A percentile compares a stretch with the other conserved stretches of the same genome.
Conservation (phyloP, 805 yeast genomes). For the Saccharomycopsis sp. region DNA sequence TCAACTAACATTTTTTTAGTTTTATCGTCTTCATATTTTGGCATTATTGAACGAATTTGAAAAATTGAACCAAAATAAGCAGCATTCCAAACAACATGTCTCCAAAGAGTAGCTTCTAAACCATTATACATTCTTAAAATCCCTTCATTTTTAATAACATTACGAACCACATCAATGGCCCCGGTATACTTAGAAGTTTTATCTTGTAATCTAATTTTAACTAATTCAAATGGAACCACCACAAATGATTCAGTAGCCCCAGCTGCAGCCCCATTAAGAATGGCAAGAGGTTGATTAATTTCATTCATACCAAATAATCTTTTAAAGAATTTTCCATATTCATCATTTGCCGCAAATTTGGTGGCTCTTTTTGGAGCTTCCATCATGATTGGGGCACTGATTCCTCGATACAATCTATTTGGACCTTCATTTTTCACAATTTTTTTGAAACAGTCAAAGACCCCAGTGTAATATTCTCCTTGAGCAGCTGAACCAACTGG, state of each 20-base stretch:
- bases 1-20: slow-evolving; percentile 78
- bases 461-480: slow-evolving; percentile 51
- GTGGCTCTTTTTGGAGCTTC: slow-evolving; percentile 99
- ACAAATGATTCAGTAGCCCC: slow-evolving; percentile 96
- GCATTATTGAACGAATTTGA: slow-evolving; percentile 73
- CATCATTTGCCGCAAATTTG: slow-evolving; percentile 96
- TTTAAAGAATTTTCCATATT: slow-evolving; percentile 82
- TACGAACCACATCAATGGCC: slow-evolving; percentile 69
- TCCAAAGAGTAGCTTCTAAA: slow-evolving; percentile 93
- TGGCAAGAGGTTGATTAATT: slow-evolving; percentile 74
- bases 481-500: slow-evolving; percentile 20
- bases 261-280: slow-evolving; percentile 95
- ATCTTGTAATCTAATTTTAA: slow-evolving; percentile 93
- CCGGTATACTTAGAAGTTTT: slow-evolving; percentile 71
- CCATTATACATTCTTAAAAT: slow-evolving; percentile 83
- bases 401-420: slow-evolving; percentile 80
- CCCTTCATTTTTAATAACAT: slow-evolving; percentile 70
- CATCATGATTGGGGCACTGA: slow-evolving; percentile 93
- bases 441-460: slow-evolving; percentile 73
- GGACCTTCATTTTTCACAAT: slow-evolving; percentile 83
- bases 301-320: slow-evolving; percentile 53
- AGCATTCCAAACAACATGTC: slow-evolving; percentile 95
- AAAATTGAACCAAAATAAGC: slow-evolving; percentile 94
- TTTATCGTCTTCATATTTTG: slow-evolving; percentile 57
- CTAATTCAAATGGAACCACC: slow-evolving; percentile 94